A percentile compares a stretch with the other conserved stretches of the same genome.
Conservation (phyloP, 352 stramenopile species). For the Globisporangium radiosum region DNA sequence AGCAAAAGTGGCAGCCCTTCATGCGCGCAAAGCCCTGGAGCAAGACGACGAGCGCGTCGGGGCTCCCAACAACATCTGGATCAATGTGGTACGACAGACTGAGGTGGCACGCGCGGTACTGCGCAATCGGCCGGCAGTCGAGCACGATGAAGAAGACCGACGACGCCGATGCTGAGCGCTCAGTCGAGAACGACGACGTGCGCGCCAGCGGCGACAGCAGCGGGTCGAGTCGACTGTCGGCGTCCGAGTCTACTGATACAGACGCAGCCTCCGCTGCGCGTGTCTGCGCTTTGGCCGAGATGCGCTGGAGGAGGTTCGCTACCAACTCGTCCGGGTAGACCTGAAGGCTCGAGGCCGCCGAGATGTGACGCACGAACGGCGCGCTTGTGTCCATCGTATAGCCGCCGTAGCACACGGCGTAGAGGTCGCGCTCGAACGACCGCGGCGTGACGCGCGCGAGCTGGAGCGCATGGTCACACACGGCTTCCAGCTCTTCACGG, state of each 20-base stretch:
- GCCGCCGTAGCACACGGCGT: constrained; percentile 76
- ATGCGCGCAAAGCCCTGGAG: constrained; percentile 79
- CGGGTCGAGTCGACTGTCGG: constrained; percentile 21
- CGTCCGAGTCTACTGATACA: neutral
- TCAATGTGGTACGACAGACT: constrained; percentile 86
- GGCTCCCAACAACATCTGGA: constrained; percentile 60
- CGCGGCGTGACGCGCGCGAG: constrained; percentile 61
- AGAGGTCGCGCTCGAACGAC: constrained; percentile 77
- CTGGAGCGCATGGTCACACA: constrained; percentile 44
- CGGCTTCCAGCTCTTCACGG: constrained; percentile 42
- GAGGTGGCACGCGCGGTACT: constrained; percentile 76
- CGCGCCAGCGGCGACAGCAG: constrained; percentile 21
- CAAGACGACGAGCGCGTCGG: constrained; percentile 64
- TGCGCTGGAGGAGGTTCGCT: constrained; percentile 58
- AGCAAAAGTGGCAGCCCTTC: constrained; percentile 89
- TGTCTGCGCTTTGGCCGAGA: constrained; percentile 13
- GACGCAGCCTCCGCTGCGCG: neutral
- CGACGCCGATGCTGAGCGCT: constrained; percentile 26
- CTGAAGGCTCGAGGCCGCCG: constrained; percentile 66
- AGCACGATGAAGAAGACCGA: constrained; percentile 77
- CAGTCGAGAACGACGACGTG: constrained; percentile 27
- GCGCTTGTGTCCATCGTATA: constrained; percentile 50
- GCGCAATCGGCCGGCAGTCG: constrained; percentile 67
- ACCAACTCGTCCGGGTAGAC: constrained; percentile 83
- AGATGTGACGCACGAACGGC: constrained; percentile 66